These are phyloP conservation scores for Scenedesmus sp. DNA, from an alignment of 163 green algal genomes.

Conservation along the genomic window DNA sequence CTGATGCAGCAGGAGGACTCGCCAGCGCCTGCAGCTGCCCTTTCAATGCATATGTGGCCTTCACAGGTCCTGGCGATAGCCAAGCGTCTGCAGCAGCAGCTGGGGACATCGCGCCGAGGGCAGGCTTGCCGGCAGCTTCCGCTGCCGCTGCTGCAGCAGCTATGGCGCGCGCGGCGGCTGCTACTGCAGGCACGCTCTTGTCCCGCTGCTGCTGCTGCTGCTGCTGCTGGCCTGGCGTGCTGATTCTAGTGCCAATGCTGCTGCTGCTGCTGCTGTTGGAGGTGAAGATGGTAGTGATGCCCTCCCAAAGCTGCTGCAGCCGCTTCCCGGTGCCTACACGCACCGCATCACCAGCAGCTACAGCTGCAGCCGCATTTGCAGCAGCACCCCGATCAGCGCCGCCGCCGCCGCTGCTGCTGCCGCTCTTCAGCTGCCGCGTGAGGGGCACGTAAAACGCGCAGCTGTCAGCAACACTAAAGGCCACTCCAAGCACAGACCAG, in stretches of 20 bases:
- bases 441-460: conserved; percentile 62
- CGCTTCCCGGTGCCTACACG: conserved; percentile 29
- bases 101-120: neutral
- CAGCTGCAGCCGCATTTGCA: neutral
- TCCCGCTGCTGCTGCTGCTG: neutral
- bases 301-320: conserved; percentile 41
- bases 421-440: conserved; percentile 29
- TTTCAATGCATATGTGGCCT: conserved; percentile 76
- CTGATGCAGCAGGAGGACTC: neutral
- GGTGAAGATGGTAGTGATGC: conserved; percentile 52
- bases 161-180: neutral
- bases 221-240: neutral
- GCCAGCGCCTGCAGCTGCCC: conserved; percentile 67
- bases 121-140: neutral
- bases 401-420: neutral
- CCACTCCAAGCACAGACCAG: conserved; percentile 61
- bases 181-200: neutral
- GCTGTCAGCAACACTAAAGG: conserved; percentile 59
- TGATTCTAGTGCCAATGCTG: neutral
- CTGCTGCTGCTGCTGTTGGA: neutral
- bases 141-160: conserved; percentile 27
- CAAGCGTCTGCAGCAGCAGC: neutral
- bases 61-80: neutral
- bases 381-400: neutral
- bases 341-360: neutral